Conservation (phyloP, 192 early-diverging fungal species). For the Lunasporangiospora selenospora region DNA sequence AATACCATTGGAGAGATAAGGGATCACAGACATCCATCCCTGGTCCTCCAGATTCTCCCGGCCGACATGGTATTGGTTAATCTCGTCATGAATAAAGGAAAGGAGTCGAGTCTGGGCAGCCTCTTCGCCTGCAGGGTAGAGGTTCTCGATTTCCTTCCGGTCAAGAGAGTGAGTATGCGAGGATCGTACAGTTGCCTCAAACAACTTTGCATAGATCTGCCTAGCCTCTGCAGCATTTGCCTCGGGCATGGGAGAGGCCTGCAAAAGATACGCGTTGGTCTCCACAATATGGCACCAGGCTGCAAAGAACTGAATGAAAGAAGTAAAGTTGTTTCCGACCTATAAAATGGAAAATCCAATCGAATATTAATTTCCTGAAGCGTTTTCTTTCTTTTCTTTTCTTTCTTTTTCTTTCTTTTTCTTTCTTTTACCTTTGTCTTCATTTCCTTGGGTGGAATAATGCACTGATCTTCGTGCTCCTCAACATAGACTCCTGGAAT, state of each 20-base stretch:
- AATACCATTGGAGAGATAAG: conserved; percentile 61
- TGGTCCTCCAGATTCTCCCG: conserved; percentile 51
- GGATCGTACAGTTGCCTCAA: conserved; percentile 2
- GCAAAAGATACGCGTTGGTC: conserved; percentile 14
- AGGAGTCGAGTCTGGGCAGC: conserved; percentile 51
- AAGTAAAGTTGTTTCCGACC: conserved; percentile 18
- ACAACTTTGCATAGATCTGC: conserved; percentile 26
- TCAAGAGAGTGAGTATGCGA: conserved; percentile 17
- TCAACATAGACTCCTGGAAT: conserved; percentile 26
- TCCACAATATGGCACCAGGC: conserved; percentile 51
- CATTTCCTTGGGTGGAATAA: conserved; percentile 56
- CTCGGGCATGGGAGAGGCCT: not conserved
- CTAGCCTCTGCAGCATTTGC: conserved; percentile 25
- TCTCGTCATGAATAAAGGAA: conserved; percentile 36
- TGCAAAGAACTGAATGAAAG: conserved; percentile 58
- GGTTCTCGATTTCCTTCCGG: conserved; percentile 7
- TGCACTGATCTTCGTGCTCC: conserved; percentile 61
- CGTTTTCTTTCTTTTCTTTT: no score
- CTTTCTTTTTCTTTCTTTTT: no score
- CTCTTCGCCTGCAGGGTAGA: conserved; percentile 63
- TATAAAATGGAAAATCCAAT: not conserved
- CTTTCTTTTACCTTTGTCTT: conserved; percentile 62
- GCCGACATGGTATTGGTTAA: conserved; percentile 49
- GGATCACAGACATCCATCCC: conserved; percentile 44
- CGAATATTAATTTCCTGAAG: conserved; percentile 46